Percentiles rank a stretch among this genome's conserved stretches.
phyloP scores from a whole-genome alignment of 768 basidiomycete species.

The Dentipellis sp. region DNA sequence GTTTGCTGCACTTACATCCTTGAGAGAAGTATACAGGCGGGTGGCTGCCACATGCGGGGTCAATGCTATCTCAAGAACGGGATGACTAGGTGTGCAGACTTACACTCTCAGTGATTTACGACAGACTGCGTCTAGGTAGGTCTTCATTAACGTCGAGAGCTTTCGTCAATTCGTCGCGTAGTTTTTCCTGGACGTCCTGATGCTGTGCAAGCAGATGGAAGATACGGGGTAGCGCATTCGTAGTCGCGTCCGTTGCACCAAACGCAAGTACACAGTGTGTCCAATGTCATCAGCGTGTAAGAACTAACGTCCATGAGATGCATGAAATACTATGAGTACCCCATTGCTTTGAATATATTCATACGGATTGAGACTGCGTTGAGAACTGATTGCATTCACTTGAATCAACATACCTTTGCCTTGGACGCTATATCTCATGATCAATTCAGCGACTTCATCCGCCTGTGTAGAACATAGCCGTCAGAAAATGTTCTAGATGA shows the following conservation, averaged over 20 bases:
- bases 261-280: too few relatives aligned
- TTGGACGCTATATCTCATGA: too few relatives aligned
- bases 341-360: too few relatives aligned
- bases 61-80: neutral
- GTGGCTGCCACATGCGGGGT: neutral
- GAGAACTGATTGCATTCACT: too few relatives aligned
- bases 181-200: constrained; percentile 21
- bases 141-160: constrained; percentile 24
- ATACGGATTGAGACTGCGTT: too few relatives aligned
- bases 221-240: constrained; percentile 24
- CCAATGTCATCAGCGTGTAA: too few relatives aligned
- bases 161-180: constrained; percentile 13
- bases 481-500: too few relatives aligned
- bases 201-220: constrained; percentile 24
- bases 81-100: constrained; percentile 12
- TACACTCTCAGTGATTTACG: constrained; percentile 33
- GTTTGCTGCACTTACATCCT: neutral
- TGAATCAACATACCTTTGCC: too few relatives aligned
- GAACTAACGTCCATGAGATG: too few relatives aligned
- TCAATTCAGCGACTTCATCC: too few relatives aligned
- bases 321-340: too few relatives aligned
- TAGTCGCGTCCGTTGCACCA: constrained; percentile 7
- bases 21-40: neutral
- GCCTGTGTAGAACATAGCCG: too few relatives aligned
- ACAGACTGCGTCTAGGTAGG: constrained; percentile 36